phyloP scores from a whole-genome alignment of 768 basidiomycete species.

The Tricholoma flavovirens region DNA sequence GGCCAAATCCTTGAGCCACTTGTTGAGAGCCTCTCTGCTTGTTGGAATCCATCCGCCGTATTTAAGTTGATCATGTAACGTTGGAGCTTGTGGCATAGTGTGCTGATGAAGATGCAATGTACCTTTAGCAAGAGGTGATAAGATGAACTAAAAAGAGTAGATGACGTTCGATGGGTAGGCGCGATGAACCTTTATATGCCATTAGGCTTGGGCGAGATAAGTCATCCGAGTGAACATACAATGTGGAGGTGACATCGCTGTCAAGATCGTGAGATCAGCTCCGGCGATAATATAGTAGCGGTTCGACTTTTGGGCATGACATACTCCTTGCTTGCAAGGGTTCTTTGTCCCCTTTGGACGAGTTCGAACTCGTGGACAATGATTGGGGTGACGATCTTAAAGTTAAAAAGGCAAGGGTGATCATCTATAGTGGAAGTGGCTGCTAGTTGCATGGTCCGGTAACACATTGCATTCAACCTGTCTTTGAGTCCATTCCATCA shows the following conservation, averaged over 20 bases:
- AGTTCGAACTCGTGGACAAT: neutral
- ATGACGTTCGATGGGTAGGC: neutral
- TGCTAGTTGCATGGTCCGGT: too few relatives aligned
- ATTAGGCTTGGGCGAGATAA: neutral
- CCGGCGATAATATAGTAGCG: neutral
- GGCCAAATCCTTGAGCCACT: neutral
- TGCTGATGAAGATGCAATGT: neutral
- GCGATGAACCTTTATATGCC: slow-evolving; percentile 1
- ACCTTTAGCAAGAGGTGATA: neutral
- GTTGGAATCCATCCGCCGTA: slow-evolving; percentile 1
- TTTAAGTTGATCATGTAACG: neutral
- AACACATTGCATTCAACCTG: too few relatives aligned
- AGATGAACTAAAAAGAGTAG: neutral
- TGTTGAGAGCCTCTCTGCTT: neutral
- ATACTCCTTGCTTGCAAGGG: neutral
- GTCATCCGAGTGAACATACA: too few relatives aligned
- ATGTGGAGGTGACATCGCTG: neutral
- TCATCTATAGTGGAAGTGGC: neutral
- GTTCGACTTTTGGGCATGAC: neutral
- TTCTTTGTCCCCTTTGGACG: neutral
- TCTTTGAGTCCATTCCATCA: too few relatives aligned
- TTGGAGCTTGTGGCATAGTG: neutral
- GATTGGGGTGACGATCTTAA: neutral
- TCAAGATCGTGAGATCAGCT: neutral
- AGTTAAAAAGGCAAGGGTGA: neutral